phyloP scores from a whole-genome alignment of 345 rosid genomes.

The Excoecaria agallocha region DNA sequence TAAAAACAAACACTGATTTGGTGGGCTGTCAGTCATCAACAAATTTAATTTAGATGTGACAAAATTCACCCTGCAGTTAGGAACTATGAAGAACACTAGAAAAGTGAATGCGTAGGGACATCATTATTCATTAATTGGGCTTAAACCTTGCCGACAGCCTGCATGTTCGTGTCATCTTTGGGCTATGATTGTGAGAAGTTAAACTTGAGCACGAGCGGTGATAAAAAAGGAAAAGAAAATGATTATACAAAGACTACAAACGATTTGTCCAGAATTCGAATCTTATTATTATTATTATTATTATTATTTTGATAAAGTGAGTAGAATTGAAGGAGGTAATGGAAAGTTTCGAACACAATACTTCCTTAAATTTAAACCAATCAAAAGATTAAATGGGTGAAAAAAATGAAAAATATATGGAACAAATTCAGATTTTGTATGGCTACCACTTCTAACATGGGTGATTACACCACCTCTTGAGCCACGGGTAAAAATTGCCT shows the following conservation, averaged over 20 bases:
- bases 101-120: conserved; percentile 2
- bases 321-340: too few species aligned
- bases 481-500: too few species aligned
- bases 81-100: neutral
- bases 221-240: conserved; percentile 6
- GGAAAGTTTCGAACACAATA: too few species aligned
- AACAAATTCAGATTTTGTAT: too few species aligned
- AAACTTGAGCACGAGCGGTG: conserved; percentile 1
- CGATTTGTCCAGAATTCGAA: too few species aligned
- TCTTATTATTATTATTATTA: neutral
- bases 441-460: too few species aligned
- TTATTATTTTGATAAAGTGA: too few species aligned
- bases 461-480: too few species aligned
- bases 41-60: conserved; percentile 15
- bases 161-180: conserved; percentile 20
- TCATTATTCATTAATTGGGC: neutral
- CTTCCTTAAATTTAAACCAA: too few species aligned
- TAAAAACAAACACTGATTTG: neutral
- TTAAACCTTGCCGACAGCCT: conserved; percentile 21
- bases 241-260: conserved; percentile 3
- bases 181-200: conserved; percentile 14
- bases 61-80: neutral
- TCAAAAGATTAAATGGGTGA: too few species aligned
- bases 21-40: neutral
- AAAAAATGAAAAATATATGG: too few species aligned